Conservation (phyloP, 2,329 filamentous ascomycete species). For the Cryphonectria carpinicola region DNA sequence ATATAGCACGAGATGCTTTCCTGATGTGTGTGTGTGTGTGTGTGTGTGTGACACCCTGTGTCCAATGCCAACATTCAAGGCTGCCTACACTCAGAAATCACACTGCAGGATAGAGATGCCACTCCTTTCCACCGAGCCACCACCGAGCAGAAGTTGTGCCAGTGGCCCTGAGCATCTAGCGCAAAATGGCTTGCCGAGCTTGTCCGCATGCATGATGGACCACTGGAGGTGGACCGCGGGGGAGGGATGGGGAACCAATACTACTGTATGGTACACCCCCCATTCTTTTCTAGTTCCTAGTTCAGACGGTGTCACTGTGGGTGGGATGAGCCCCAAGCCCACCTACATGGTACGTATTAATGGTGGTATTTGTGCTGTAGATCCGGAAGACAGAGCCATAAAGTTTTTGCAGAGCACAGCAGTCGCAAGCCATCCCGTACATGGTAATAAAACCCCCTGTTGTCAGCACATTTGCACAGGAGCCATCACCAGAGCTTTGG, state of each 20-base stretch:
- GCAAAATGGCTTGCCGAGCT: constrained; percentile 3
- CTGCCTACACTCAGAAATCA: not conserved
- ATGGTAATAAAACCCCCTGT: too few species aligned
- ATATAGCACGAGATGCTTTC: not conserved
- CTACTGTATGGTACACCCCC: not conserved
- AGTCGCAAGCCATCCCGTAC: not conserved
- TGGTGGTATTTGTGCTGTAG: not conserved
- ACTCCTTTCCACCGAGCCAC: not conserved
- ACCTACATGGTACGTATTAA: constrained; percentile 1
- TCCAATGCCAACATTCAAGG: not conserved
- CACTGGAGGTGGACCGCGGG: not conserved
- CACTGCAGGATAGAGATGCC: not conserved
- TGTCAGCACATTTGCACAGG: not conserved
- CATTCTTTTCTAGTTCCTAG: not conserved
- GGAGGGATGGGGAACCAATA: not conserved
- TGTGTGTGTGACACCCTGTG: too few species aligned
- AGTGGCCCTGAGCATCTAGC: not conserved
- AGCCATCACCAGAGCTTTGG: not conserved
- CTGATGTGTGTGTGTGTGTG: not conserved
- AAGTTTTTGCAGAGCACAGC: not conserved
- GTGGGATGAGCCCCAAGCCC: constrained; percentile 5
- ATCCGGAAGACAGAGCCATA: constrained; percentile 3
- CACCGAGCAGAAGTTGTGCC: not conserved
- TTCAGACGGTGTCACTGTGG: constrained; percentile 3
- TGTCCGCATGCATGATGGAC: not conserved